phyloP scores from a whole-genome alignment of 345 rosid genomes.

The Geranium rotundifolium region DNA sequence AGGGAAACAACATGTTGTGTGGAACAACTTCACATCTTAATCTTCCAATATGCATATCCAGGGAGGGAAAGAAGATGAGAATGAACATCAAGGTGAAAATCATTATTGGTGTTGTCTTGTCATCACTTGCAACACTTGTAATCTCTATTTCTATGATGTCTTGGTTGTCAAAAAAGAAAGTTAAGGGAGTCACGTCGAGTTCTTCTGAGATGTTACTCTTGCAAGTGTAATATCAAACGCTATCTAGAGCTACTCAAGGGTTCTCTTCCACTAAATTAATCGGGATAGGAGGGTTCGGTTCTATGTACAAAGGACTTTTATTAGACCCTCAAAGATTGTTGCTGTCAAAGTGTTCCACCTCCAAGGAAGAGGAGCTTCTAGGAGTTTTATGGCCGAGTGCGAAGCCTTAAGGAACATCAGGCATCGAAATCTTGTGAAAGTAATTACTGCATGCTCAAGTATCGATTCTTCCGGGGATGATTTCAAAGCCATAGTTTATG shows the following conservation, averaged over 20 bases:
- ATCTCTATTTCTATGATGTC: not conserved
- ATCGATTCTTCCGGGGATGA: constrained; percentile 17
- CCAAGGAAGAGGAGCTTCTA: constrained; percentile 13
- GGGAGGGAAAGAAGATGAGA: not conserved
- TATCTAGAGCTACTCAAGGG: constrained; percentile 14
- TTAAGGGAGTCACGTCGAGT: not conserved
- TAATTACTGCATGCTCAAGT: constrained; percentile 26
- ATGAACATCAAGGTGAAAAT: not conserved
- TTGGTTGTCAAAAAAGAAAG: not conserved
- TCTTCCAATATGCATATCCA: not conserved
- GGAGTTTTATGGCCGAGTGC: constrained; percentile 32
- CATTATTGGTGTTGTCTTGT: too few species aligned
- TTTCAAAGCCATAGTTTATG: constrained; percentile 17
- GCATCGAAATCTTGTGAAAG: constrained; percentile 33
- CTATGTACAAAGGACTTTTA: constrained; percentile 14
- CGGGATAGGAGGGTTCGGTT: constrained; percentile 23
- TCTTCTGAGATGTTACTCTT: not conserved
- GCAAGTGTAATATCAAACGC: not conserved
- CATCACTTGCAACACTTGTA: too few species aligned
- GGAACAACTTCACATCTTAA: not conserved
- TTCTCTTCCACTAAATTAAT: constrained; percentile 12
- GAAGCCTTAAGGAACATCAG: constrained; percentile 20
- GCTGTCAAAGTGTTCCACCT: constrained; percentile 14
- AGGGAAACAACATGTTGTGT: constrained; percentile 5
- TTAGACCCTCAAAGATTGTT: not conserved